These are phyloP conservation scores for Saprolegnia parasitica DNA, from an alignment of 352 stramenopile species.

Conservation along the genomic window DNA sequence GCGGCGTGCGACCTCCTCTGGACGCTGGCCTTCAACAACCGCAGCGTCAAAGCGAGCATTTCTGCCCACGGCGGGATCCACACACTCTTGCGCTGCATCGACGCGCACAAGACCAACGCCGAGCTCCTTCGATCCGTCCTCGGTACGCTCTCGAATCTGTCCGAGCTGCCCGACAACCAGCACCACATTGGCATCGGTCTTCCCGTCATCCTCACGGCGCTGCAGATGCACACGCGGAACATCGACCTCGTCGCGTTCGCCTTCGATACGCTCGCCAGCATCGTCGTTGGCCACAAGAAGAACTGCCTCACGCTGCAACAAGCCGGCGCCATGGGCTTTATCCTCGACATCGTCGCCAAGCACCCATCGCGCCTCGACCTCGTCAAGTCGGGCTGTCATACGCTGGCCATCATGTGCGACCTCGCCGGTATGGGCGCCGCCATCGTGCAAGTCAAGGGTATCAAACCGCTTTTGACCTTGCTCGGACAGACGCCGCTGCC, in stretches of 20 bases:
- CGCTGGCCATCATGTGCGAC: slow-evolving; percentile 43
- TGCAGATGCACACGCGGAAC: slow-evolving; percentile 38
- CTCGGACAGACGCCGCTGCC: slow-evolving; percentile 37
- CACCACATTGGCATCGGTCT: slow-evolving; percentile 37
- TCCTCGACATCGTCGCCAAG: slow-evolving; percentile 33
- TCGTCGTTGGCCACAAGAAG: slow-evolving; percentile 46
- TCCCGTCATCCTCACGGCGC: slow-evolving; percentile 30
- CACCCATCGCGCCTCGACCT: slow-evolving; percentile 34
- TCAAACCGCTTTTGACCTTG: slow-evolving; percentile 34
- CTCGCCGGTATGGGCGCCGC: slow-evolving; percentile 39
- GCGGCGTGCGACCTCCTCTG: slow-evolving; percentile 47
- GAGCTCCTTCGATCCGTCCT: slow-evolving; percentile 46
- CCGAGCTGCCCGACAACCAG: slow-evolving; percentile 43
- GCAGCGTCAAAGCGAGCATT: slow-evolving; percentile 43
- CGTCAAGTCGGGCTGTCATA: slow-evolving; percentile 44
- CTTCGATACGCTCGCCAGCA: slow-evolving; percentile 43
- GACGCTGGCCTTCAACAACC: slow-evolving; percentile 49
- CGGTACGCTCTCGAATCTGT: slow-evolving; percentile 46
- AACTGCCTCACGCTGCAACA: slow-evolving; percentile 37
- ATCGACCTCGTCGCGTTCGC: slow-evolving; percentile 41
- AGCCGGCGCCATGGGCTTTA: slow-evolving; percentile 33
- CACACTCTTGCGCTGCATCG: slow-evolving; percentile 21
- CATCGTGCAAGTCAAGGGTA: slow-evolving; percentile 38
- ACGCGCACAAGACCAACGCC: slow-evolving; percentile 32
- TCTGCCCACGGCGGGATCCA: slow-evolving; percentile 37